phyloP scores from a whole-genome alignment of 768 basidiomycete species.

The Suillus americanus region DNA sequence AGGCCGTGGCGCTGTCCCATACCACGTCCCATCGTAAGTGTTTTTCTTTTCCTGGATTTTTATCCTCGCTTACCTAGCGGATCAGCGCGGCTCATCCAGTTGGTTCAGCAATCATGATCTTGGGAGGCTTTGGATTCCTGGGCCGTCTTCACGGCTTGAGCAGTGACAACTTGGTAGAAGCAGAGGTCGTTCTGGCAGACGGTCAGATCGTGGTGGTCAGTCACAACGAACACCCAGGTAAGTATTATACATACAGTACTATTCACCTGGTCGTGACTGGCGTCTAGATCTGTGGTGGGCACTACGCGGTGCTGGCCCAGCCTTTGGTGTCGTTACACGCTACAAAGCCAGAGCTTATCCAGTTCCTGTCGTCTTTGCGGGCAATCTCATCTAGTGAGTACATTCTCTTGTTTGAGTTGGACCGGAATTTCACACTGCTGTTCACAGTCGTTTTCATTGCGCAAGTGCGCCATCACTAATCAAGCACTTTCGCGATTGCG shows the following conservation, averaged over 20 bases:
- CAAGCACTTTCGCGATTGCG: constrained; percentile 89
- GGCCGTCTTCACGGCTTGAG: constrained; percentile 83
- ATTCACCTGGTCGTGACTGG: neutral
- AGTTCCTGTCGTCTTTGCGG: constrained; percentile 88
- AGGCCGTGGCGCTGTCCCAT: constrained; percentile 59
- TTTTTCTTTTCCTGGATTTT: constrained; percentile 10
- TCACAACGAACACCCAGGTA: constrained; percentile 70
- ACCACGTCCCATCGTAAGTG: constrained; percentile 77
- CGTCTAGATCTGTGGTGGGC: constrained; percentile 83
- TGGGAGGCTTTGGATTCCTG: constrained; percentile 89
- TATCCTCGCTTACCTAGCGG: constrained; percentile 7
- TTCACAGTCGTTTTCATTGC: constrained; percentile 75
- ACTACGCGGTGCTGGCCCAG: constrained; percentile 78
- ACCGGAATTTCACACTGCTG: constrained; percentile 1
- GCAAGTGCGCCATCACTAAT: constrained; percentile 87
- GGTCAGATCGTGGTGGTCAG: constrained; percentile 80
- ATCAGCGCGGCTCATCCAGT: constrained; percentile 76
- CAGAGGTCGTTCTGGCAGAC: constrained; percentile 89
- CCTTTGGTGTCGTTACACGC: constrained; percentile 83
- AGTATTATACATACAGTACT: constrained; percentile 21
- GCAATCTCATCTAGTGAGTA: constrained; percentile 87
- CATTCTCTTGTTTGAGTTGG: neutral
- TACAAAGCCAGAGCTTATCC: constrained; percentile 89
- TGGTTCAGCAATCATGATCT: constrained; percentile 76
- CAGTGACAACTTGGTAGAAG: constrained; percentile 87